phyloP scores from a whole-genome alignment of 495 filamentous ascomycete species.

The Achaetomiella virescens region DNA sequence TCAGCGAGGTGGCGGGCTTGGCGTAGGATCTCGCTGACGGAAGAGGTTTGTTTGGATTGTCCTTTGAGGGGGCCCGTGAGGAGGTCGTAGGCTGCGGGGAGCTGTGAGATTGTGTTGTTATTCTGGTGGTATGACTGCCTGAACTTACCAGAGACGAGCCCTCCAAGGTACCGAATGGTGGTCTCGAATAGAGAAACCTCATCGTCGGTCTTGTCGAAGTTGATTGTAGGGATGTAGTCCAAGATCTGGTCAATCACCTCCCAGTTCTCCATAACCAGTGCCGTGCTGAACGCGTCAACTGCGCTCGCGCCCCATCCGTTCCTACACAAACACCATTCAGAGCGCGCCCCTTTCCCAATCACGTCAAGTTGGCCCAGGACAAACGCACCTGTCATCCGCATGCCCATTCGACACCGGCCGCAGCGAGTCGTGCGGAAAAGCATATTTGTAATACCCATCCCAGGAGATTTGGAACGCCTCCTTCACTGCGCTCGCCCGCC shows the following conservation, averaged over 20 bases:
- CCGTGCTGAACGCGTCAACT: constrained; percentile 77
- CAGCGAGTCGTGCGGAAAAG: constrained; percentile 74
- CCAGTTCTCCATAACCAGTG: constrained; percentile 65
- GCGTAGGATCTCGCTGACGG: constrained; percentile 51
- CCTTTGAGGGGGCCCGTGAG: constrained; percentile 61
- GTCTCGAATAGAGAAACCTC: constrained; percentile 80
- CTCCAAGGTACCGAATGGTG: constrained; percentile 80
- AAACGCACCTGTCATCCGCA: constrained; percentile 60
- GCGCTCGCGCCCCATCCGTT: constrained; percentile 86
- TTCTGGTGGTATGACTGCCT: too few species aligned
- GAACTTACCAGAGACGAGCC: constrained; percentile 58
- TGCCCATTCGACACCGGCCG: constrained; percentile 59
- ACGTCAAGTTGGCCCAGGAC: not conserved
- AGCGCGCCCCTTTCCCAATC: not conserved
- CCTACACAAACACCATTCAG: constrained; percentile 33
- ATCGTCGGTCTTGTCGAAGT: constrained; percentile 56
- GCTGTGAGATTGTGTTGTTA: constrained; percentile 1
- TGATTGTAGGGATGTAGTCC: constrained; percentile 57
- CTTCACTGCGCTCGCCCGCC: constrained; percentile 59
- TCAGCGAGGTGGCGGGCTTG: constrained; percentile 68
- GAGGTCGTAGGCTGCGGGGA: constrained; percentile 62
- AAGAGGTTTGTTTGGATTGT: constrained; percentile 39
- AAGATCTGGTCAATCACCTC: constrained; percentile 64
- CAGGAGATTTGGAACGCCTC: constrained; percentile 71
- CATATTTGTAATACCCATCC: constrained; percentile 75